A percentile compares a stretch with the other conserved stretches of the same genome.
These are phyloP conservation scores for Caryocar brasiliense DNA, from an alignment of 441 rosid species.

Conservation along the genomic window DNA sequence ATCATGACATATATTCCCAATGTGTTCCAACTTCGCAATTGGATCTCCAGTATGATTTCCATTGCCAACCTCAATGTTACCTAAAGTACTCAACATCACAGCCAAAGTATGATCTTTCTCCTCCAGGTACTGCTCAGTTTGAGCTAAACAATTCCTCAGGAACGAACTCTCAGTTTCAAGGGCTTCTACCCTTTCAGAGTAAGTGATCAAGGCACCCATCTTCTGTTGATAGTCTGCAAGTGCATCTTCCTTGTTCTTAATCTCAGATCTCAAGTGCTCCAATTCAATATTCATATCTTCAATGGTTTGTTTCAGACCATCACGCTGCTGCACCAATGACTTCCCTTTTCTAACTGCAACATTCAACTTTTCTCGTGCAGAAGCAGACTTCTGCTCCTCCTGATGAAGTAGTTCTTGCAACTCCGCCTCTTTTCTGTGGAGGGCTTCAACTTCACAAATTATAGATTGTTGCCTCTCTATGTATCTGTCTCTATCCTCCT, in stretches of 20 bases:
- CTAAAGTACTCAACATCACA: constrained; percentile 37
- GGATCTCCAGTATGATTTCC: constrained; percentile 49
- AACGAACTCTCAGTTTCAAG: constrained; percentile 58
- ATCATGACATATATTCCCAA: constrained; percentile 44
- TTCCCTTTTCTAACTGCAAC: constrained; percentile 98
- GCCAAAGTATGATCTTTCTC: constrained; percentile 53
- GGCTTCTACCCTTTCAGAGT: constrained; percentile 40
- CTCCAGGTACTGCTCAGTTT: constrained; percentile 53
- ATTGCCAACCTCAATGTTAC: constrained; percentile 53
- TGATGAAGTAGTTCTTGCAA: constrained; percentile 59
- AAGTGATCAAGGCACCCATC: constrained; percentile 46
- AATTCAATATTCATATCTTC: constrained; percentile 63
- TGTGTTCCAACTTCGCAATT: constrained; percentile 50
- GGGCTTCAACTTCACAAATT: constrained; percentile 51
- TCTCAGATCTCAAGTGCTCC: constrained; percentile 61
- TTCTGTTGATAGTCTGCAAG: constrained; percentile 53
- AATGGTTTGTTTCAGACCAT: constrained; percentile 68
- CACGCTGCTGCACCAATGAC: constrained; percentile 86
- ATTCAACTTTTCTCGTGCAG: constrained; percentile 79
- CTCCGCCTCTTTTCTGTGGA: constrained; percentile 46
- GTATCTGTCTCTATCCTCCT: constrained; percentile 67
- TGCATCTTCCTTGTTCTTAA: constrained; percentile 41
- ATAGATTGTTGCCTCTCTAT: constrained; percentile 54
- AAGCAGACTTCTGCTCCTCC: constrained; percentile 87
- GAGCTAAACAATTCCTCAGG: constrained; percentile 54